Evolutionary conservation across 352 stramenopile species (phyloP).

Genomic region (Phytophthora cryptogea): DNA sequence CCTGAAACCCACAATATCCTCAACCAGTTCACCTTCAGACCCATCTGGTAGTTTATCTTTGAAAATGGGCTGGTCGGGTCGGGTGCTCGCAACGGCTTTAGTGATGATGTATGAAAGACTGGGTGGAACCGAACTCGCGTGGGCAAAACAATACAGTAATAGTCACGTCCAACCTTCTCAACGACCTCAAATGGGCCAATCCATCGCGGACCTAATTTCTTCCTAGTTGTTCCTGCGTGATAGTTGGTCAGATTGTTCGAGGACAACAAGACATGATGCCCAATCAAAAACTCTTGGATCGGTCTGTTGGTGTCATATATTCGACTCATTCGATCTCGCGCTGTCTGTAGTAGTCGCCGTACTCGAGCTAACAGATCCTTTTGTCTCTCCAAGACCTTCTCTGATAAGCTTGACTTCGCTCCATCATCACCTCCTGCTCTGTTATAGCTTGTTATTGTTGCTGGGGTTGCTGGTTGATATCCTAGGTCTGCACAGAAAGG

Average conservation of each 20-base stretch:
- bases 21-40: conserved; percentile 5
- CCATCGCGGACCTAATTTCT: not conserved
- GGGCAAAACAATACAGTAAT: conserved; percentile 15
- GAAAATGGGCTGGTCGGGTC: conserved; percentile 3
- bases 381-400: no score
- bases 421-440: no score
- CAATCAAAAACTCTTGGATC: no score
- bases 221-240: no score
- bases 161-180: conserved; percentile 8
- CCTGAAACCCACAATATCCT: not conserved
- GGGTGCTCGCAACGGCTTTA: not conserved
- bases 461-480: conserved; percentile 4
- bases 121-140: conserved; percentile 10
- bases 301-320: no score
- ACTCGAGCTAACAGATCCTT: no score
- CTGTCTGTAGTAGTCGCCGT: no score
- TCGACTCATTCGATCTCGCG: not conserved
- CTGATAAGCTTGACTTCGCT: no score
- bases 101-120: conserved; percentile 13
- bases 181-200: conserved; percentile 16
- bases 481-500: conserved; percentile 25
- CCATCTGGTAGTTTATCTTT: conserved; percentile 2
- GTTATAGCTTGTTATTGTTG: not conserved
- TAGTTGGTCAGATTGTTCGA: no score
- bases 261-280: no score